Base-by-base conservation (phyloP, 73 alveolate genomes). In the Stentor roeselii region DNA sequence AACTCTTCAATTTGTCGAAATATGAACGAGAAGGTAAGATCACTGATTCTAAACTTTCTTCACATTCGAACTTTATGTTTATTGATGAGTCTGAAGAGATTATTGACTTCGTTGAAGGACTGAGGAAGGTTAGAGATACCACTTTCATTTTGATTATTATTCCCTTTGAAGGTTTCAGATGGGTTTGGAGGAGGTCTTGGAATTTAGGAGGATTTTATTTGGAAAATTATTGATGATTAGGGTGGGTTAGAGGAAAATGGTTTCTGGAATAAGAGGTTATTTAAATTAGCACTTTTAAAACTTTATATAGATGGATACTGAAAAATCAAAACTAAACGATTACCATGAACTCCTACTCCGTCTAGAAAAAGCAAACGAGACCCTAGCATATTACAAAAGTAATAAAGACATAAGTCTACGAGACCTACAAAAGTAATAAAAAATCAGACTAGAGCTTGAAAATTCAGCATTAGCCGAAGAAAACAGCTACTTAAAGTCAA, bases 31-130 rank as follows among this genome's bases (percentile, higher is more conserved):
- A 32, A n/a, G 41, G n/a, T 30, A 67, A 21, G 80, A 32, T 34
- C 0, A 67, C 27, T 36, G n/a, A 15, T 0, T 67, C 80, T 14
- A 67, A 11, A 34, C 34, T 67, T 67, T 67, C 80, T 1, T 67
- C 80, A 34, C 80, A 67, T 32, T 67, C 80, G 34, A 67, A 67
- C 34, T 67, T 67, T 67, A 67, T 32, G 34, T 67, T 21, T 67
- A 32, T 21, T 21, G 80, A 67, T 21, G 80, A n/a, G 21, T 67
- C 67, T 50, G 67, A 50, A 21, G 30, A 11, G 30, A 50, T 6
- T 6, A 50, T 21, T 6, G 67, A 50, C 21, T 50, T 50, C 21
- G 67, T 50, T 6, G 67, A 50, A 50, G 67, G 67, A 50, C 67
- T 50, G 6, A 11, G 67, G 21, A 50, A 11, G 67, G 67, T n/a